These are phyloP conservation scores for Puccinia polysora DNA, from an alignment of 1,284 basidiomycete genomes.

Conservation along the genomic window DNA sequence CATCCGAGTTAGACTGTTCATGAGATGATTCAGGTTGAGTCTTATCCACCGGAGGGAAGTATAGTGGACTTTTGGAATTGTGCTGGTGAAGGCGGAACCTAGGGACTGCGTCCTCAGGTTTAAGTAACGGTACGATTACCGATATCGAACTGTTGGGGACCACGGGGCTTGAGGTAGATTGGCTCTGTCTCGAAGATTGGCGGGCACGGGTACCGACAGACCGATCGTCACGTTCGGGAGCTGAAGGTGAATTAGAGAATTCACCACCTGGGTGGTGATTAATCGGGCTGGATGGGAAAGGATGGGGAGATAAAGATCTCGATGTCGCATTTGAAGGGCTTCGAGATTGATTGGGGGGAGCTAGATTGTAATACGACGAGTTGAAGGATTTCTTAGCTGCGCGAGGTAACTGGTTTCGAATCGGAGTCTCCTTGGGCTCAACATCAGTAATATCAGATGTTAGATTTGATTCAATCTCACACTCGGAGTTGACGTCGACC, in stretches of 20 bases:
- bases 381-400: conserved; percentile 19
- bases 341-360: conserved; percentile 1
- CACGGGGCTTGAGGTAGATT: not conserved
- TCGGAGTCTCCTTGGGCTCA: not conserved
- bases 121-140: conserved; percentile 13
- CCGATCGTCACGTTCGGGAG: conserved; percentile 12
- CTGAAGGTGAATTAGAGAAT: conserved; percentile 3
- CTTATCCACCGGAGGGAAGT: not conserved
- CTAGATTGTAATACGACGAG: conserved; percentile 4
- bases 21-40: not conserved
- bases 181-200: conserved; percentile 1
- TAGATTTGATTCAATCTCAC: conserved; percentile 16
- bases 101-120: conserved; percentile 7
- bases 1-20: not conserved
- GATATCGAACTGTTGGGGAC: conserved; percentile 2
- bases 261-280: not conserved
- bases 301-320: not conserved
- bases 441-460: conserved; percentile 19
- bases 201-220: not conserved
- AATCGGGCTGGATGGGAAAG: conserved; percentile 8
- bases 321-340: conserved; percentile 13
- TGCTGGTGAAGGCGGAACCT: conserved; percentile 37
- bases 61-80: conserved; percentile 26
- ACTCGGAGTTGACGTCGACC: conserved; percentile 5
- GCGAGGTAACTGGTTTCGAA: conserved; percentile 15